Evolutionary conservation across 2,329 filamentous ascomycete species (phyloP).

Genomic region (Graphilbum ipis-grandicollis): DNA sequence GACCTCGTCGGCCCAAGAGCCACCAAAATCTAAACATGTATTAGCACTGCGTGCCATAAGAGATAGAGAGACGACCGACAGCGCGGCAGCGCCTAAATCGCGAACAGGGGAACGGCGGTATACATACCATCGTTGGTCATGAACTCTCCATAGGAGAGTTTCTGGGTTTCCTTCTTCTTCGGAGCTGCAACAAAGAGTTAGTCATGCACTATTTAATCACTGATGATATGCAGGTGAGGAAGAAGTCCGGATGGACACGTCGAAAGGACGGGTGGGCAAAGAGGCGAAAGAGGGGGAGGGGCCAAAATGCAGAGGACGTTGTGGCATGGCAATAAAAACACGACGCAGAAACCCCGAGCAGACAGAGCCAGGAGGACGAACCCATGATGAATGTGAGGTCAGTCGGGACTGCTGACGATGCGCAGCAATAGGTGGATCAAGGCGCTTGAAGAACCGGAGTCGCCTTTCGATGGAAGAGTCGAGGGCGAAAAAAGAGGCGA

Average conservation of each 20-base stretch:
- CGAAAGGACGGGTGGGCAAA: no score
- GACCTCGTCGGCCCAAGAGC: slow-evolving; percentile 98
- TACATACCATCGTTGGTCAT: slow-evolving; percentile 78
- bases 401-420: not conserved
- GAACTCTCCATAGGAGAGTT: slow-evolving; percentile 96
- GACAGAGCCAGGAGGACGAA: slow-evolving; percentile 5
- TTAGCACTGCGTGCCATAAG: slow-evolving; percentile 3
- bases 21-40: slow-evolving; percentile 28
- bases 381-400: slow-evolving; percentile 14
- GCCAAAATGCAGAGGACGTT: no score
- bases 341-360: no score
- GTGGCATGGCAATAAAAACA: no score
- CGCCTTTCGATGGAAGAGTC: not conserved
- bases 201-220: slow-evolving; percentile 18
- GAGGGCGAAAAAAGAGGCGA: not conserved
- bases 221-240: no score
- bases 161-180: slow-evolving; percentile 85
- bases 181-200: slow-evolving; percentile 44
- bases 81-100: not conserved
- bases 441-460: slow-evolving; percentile 1
- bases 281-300: no score
- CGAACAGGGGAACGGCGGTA: slow-evolving; percentile 7
- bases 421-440: not conserved
- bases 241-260: not conserved
- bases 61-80: not conserved